Conservation (phyloP, 768 basidiomycete genomes). For the Tricholoma terreum region DNA sequence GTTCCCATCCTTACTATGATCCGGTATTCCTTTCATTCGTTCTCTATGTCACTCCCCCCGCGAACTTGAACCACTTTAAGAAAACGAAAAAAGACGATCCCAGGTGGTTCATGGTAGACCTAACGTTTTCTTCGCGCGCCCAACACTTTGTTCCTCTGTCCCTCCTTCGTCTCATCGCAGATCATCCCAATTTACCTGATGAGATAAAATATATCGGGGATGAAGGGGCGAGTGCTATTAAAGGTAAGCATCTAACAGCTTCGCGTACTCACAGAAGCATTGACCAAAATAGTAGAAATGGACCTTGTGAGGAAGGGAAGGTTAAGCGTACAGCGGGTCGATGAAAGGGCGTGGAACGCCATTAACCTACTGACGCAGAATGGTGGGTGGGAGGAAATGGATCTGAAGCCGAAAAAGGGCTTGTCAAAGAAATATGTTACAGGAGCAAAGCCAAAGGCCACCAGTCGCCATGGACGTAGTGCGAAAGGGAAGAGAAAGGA, state of each 20-base stretch:
- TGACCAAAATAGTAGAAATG: conserved; percentile 50
- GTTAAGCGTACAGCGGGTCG: conserved; percentile 84
- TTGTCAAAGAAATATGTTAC: conserved; percentile 12
- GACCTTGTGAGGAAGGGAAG: conserved; percentile 76
- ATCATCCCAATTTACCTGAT: conserved; percentile 39
- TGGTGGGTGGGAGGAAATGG: conserved; percentile 74
- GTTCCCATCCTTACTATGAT: conserved; percentile 80
- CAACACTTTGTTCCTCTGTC: conserved; percentile 75
- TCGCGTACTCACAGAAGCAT: neutral
- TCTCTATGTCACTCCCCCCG: neutral
- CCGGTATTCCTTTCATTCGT: conserved; percentile 33
- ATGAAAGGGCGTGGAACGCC: conserved; percentile 59
- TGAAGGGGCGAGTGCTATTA: conserved; percentile 58
- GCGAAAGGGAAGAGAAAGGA: conserved; percentile 14
- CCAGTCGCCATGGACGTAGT: conserved; percentile 10
- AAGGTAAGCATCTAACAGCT: conserved; percentile 40
- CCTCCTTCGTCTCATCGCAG: conserved; percentile 65
- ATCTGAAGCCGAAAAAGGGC: conserved; percentile 37
- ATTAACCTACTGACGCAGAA: conserved; percentile 58
- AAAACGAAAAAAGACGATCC: conserved; percentile 77
- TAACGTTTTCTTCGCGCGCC: conserved; percentile 63
- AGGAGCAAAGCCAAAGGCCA: conserved; percentile 11
- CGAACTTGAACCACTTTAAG: conserved; percentile 33
- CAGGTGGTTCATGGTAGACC: conserved; percentile 92
- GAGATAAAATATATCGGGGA: conserved; percentile 66